Percentiles rank a stretch among this genome's conserved stretches.
Evolutionary conservation across 495 filamentous ascomycete species (phyloP).

Genomic region (Patellaria atrata): DNA sequence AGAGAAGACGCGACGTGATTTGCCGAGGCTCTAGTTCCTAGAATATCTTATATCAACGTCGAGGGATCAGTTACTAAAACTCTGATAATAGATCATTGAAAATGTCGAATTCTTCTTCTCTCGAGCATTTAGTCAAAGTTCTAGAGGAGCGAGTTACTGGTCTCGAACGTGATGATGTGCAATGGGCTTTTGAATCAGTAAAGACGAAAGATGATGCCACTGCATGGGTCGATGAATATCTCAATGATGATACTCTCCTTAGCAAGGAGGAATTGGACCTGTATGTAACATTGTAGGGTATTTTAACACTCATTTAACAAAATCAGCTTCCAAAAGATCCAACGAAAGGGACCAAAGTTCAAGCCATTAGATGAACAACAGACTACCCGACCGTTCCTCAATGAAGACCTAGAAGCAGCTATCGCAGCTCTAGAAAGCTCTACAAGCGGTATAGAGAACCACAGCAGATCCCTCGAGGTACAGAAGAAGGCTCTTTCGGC

Average conservation of each 20-base stretch:
- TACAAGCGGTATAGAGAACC: constrained; percentile 24
- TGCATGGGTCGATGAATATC: constrained; percentile 24
- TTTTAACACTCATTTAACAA: not conserved
- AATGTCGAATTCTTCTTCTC: constrained; percentile 16
- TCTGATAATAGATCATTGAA: not conserved
- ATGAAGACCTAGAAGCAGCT: constrained; percentile 22
- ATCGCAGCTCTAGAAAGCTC: constrained; percentile 24
- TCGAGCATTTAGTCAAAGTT: constrained; percentile 22
- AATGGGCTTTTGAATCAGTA: constrained; percentile 21
- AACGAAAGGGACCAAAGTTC: not conserved
- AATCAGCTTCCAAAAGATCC: not conserved
- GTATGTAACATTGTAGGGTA: constrained; percentile 14
- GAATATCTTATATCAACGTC: constrained; percentile 1
- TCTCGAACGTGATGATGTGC: constrained; percentile 22
- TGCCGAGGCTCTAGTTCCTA: not conserved
- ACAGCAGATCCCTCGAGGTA: constrained; percentile 22
- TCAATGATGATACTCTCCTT: constrained; percentile 20
- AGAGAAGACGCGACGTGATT: constrained; percentile 7
- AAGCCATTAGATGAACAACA: constrained; percentile 11
- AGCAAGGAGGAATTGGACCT: constrained; percentile 25
- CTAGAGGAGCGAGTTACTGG: constrained; percentile 22
- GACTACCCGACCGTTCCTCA: constrained; percentile 15
- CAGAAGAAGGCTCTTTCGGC: constrained; percentile 23
- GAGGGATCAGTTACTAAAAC: constrained; percentile 1
- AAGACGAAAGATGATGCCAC: constrained; percentile 16